Base-by-base conservation (phyloP, 495 filamentous ascomycete species). In the Talaromyces trachyspermus region DNA sequence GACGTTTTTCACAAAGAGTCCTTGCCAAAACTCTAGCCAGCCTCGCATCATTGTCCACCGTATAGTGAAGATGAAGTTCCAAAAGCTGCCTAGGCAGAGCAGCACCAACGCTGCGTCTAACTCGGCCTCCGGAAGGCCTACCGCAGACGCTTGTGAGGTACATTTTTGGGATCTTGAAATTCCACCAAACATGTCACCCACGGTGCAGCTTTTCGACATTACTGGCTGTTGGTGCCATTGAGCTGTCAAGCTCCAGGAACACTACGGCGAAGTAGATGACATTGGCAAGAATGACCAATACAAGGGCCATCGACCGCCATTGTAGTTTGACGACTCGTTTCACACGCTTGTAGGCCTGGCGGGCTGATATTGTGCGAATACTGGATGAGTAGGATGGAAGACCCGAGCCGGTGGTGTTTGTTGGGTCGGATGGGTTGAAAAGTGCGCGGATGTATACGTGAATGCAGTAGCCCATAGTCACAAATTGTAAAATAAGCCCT, bases 391-490 rank as follows among this genome's bases (percentile, higher is more conserved):
- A 89, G 1, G 88, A 88, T 4, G 85, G 88, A 15, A 92, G 68
- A 11, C 72, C 78, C 9, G 87, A 88, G 61, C 77, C 83, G 53
- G 76, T 80, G 24, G 83, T 85, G 4, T 81, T 80, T 26, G 79
- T 69, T 43, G 75, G 75, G 53, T 80, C 81, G 60, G 88, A 81
- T 11, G 39, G 30, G 56, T 85, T 78, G 55, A 91, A 78, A 38
- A 95, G 80, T 12, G 89, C 83, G 45, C 74, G 81, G 56, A 98
- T 71, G 58, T 98, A 98, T 48, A 98, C 85, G 53, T 94, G 83
- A 60, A 95, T 86, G 63, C 92, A 97, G 69, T 98, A 97, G 22
- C 71, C 83, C 59, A 98, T 94, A 1, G 88, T 95, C 7, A 72
- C 60, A 22, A 85, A 76, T 59, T 97, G 92, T n/a, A 94, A 71